Percentiles rank a stretch among this genome's conserved stretches.
These are phyloP conservation scores for Globisporangium solare DNA, from an alignment of 352 stramenopile species.

Conservation along the genomic window DNA sequence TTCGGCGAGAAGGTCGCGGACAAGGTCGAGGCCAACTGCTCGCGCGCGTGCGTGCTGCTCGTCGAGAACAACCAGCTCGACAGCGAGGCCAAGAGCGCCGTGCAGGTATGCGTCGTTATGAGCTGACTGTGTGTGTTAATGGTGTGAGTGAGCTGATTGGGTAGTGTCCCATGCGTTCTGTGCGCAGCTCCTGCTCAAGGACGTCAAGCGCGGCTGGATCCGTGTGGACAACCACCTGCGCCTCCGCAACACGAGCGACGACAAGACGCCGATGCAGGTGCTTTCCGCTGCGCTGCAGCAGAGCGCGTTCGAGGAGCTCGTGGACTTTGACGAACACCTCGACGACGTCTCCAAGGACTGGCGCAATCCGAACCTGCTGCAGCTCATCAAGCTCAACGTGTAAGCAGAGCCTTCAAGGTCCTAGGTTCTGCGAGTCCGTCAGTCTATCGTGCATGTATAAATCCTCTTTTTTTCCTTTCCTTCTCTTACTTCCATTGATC, in stretches of 20 bases:
- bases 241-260: conserved; percentile 34
- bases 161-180: not conserved
- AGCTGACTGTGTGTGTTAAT: not conserved
- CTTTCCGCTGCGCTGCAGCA: conserved; percentile 48
- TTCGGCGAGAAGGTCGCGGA: conserved; percentile 66
- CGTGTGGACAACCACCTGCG: conserved; percentile 59
- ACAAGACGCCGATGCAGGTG: conserved; percentile 28
- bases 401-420: conserved; percentile 27
- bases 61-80: conserved; percentile 60
- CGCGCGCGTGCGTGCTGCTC: conserved; percentile 65
- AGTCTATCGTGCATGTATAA: conserved; percentile 1
- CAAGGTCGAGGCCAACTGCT: conserved; percentile 59
- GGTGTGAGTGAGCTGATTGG: not conserved
- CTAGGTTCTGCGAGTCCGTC: no score
- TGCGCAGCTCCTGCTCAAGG: conserved; percentile 54
- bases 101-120: conserved; percentile 28
- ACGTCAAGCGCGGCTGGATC: conserved; percentile 76
- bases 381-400: conserved; percentile 73
- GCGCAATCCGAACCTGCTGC: conserved; percentile 63
- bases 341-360: conserved; percentile 71
- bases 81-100: conserved; percentile 39
- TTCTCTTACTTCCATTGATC: conserved; percentile 9
- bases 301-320: conserved; percentile 38
- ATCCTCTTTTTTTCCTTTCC: not conserved
- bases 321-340: conserved; percentile 79